phyloP scores from a whole-genome alignment of 139 green algal genomes.

The Astrephomene gubernaculifera region DNA sequence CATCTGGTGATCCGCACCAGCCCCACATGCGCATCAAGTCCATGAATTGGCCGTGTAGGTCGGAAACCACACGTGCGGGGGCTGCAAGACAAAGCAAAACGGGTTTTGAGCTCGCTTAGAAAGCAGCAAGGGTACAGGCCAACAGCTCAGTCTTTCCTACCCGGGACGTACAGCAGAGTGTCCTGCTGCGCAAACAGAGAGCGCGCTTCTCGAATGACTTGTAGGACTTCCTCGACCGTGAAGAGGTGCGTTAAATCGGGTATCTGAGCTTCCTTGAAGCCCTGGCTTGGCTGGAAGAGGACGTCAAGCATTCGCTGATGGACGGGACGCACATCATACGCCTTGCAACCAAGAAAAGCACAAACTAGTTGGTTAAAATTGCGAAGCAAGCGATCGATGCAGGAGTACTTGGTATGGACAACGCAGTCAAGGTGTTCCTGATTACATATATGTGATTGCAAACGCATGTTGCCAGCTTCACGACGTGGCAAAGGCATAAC shows the following conservation, averaged over 20 bases:
- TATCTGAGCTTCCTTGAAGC: neutral
- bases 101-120: too few relatives aligned
- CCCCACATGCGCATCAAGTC: conserved; percentile 25
- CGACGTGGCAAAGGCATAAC: too few relatives aligned
- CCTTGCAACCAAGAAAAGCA: neutral
- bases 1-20: neutral
- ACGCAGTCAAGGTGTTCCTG: too few relatives aligned
- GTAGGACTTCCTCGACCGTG: neutral
- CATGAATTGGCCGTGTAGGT: conserved; percentile 15
- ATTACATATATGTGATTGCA: too few relatives aligned
- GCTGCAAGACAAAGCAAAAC: neutral
- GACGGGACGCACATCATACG: neutral
- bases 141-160: neutral
- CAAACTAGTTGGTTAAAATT: too few relatives aligned
- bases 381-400: too few relatives aligned
- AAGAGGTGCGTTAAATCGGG: neutral
- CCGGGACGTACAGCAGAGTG: conserved; percentile 11
- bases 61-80: neutral
- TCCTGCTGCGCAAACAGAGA: neutral
- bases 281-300: neutral
- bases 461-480: too few relatives aligned
- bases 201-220: neutral
- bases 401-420: too few relatives aligned
- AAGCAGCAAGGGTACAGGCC: neutral
- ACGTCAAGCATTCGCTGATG: neutral